Percentiles rank a stretch among this genome's conserved stretches.
Conservation (phyloP, 2,329 filamentous ascomycete genomes). For the Aspergillus awamori region DNA sequence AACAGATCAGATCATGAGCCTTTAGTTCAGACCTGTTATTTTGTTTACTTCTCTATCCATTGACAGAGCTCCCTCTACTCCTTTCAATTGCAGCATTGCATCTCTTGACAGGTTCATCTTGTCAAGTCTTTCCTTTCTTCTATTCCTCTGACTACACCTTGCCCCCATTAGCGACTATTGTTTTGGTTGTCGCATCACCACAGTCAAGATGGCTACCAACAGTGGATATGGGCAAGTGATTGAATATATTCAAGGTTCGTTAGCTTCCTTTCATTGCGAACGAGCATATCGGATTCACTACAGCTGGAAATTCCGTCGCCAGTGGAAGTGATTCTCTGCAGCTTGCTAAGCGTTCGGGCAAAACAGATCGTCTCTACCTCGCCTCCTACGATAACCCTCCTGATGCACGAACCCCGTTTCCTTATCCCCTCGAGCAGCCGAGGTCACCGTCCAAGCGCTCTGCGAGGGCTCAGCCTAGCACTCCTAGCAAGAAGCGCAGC, state of each 20-base stretch:
- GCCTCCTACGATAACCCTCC: constrained; percentile 86
- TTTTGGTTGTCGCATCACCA: constrained; percentile 16
- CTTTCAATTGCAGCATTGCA: constrained; percentile 15
- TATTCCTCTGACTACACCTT: constrained; percentile 14
- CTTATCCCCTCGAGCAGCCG: constrained; percentile 66
- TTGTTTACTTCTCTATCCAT: constrained; percentile 10
- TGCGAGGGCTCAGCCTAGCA: constrained; percentile 64
- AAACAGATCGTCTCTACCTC: constrained; percentile 85
- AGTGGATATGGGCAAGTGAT: constrained; percentile 80
- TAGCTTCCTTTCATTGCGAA: constrained; percentile 10
- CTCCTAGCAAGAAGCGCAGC: constrained; percentile 57
- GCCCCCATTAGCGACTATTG: constrained; percentile 15
- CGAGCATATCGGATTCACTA: neutral
- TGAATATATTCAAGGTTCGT: constrained; percentile 90
- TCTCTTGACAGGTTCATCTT: constrained; percentile 1
- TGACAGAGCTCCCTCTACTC: constrained; percentile 13
- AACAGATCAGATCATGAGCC: constrained; percentile 32
- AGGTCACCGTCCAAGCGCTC: constrained; percentile 77
- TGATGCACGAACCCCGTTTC: constrained; percentile 79
- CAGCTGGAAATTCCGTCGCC: neutral
- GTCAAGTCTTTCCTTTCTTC: neutral
- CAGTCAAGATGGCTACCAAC: constrained; percentile 51
- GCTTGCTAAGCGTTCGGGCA: constrained; percentile 9
- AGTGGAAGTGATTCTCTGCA: neutral
- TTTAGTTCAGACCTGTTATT: constrained; percentile 26